A percentile compares a stretch with the other conserved stretches of the same genome.
These are phyloP conservation scores for Fomitopsis pulvina DNA, from an alignment of 768 basidiomycete species.

Conservation along the genomic window DNA sequence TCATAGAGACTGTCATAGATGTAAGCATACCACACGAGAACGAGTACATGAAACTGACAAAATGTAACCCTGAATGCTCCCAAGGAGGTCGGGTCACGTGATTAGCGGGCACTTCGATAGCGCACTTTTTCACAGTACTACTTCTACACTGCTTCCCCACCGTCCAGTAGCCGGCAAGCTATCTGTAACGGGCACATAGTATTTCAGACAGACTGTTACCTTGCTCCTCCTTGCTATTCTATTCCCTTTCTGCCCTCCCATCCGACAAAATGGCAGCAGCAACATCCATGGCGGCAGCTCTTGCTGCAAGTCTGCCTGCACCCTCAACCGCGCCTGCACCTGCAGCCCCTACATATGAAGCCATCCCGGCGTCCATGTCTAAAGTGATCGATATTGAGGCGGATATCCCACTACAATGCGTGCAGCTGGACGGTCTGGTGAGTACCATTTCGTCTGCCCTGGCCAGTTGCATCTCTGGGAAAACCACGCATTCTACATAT, in stretches of 20 bases:
- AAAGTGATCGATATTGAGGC: conserved; percentile 93
- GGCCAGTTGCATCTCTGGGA: not conserved
- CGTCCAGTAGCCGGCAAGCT: not conserved
- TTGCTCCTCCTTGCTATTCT: not conserved
- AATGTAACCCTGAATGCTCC: too few relatives aligned
- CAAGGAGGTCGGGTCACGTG: too few relatives aligned
- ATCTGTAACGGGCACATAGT: not conserved
- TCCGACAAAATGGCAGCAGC: conserved; percentile 18
- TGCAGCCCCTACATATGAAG: conserved; percentile 68
- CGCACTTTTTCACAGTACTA: too few relatives aligned
- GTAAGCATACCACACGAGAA: too few relatives aligned
- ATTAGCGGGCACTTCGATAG: not conserved
- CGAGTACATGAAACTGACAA: too few relatives aligned
- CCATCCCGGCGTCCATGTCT: conserved; percentile 88
- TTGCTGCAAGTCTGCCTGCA: conserved; percentile 77
- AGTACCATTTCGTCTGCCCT: conserved; percentile 20
- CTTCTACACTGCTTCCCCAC: too few relatives aligned
- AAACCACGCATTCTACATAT: not conserved
- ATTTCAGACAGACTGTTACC: not conserved
- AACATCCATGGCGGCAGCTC: conserved; percentile 86
- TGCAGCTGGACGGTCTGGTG: conserved; percentile 87
- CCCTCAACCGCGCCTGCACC: conserved; percentile 55
- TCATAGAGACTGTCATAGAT: too few relatives aligned
- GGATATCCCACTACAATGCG: conserved; percentile 69
- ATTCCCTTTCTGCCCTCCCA: not conserved